phyloP scores from a whole-genome alignment of 345 rosid species.

The Carallia brachiata region DNA sequence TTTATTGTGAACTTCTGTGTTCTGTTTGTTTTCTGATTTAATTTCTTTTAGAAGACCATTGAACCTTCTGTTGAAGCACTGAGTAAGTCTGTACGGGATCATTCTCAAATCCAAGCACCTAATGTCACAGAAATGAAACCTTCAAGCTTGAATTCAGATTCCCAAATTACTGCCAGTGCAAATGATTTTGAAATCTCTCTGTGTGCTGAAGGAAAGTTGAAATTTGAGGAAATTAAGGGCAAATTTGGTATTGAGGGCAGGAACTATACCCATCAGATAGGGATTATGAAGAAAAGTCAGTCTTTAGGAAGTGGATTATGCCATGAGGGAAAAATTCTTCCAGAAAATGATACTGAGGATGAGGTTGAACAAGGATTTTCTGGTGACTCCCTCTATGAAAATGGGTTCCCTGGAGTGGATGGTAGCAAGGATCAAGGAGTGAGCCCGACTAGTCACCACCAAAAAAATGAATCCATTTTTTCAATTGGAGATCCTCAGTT shows the following conservation, averaged over 20 bases:
- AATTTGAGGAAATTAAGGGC: constrained; percentile 51
- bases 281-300: constrained; percentile 58
- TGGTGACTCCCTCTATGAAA: constrained; percentile 50
- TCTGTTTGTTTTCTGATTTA: constrained; percentile 7
- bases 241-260: constrained; percentile 26
- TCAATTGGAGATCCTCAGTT: constrained; percentile 55
- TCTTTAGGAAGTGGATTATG: constrained; percentile 65
- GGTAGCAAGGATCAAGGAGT: constrained; percentile 31
- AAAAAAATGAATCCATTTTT: constrained; percentile 50
- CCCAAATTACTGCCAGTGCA: constrained; percentile 24
- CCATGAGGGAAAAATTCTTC: constrained; percentile 37
- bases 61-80: constrained; percentile 38
- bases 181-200: constrained; percentile 30
- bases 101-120: constrained; percentile 35
- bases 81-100: constrained; percentile 40
- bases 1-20: constrained; percentile 6
- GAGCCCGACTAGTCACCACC: constrained; percentile 29
- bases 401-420: constrained; percentile 23
- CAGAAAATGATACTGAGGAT: constrained; percentile 41
- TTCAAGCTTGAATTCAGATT: constrained; percentile 30
- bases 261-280: constrained; percentile 17
- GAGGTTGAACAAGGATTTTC: constrained; percentile 48
- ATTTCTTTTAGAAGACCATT: constrained; percentile 38
- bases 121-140: constrained; percentile 28
- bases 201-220: constrained; percentile 40